Conservation (phyloP, 352 stramenopile genomes). For the Aphanomyces invadans region DNA sequence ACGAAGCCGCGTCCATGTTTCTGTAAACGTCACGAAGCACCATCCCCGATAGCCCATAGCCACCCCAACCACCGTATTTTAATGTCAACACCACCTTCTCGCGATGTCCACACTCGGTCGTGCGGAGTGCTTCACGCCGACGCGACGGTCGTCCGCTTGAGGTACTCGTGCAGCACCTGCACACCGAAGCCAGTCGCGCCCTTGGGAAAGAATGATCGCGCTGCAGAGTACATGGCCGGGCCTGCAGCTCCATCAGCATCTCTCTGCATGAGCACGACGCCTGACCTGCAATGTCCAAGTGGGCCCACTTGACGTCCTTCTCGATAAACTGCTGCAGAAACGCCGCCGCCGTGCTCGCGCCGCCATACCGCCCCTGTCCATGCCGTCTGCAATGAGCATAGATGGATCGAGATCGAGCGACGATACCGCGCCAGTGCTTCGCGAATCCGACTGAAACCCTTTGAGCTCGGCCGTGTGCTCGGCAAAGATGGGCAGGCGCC, state of each 20-base stretch:
- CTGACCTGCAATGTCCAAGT: conserved; percentile 87
- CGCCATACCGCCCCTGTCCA: conserved; percentile 49
- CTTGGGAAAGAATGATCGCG: conserved; percentile 80
- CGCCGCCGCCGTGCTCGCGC: conserved; percentile 74
- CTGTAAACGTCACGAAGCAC: conserved; percentile 3
- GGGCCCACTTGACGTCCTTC: conserved; percentile 79
- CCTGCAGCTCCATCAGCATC: conserved; percentile 24
- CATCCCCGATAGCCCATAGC: background rate
- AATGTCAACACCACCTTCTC: too few species aligned
- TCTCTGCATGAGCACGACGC: too few species aligned
- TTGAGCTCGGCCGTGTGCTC: conserved; percentile 80
- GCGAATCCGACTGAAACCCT: conserved; percentile 67
- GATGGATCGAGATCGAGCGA: background rate
- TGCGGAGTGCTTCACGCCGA: too few species aligned
- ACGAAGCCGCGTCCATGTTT: conserved; percentile 24
- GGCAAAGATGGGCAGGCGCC: conserved; percentile 80
- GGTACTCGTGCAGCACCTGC: conserved; percentile 77
- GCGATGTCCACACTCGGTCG: too few species aligned
- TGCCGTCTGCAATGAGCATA: conserved; percentile 24
- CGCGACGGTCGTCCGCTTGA: too few species aligned
- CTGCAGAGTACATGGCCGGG: conserved; percentile 68
- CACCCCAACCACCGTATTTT: too few species aligned
- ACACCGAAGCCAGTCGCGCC: conserved; percentile 83
- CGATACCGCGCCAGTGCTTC: conserved; percentile 52
- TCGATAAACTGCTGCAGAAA: conserved; percentile 87